Evolutionary conservation across 139 green algal species (phyloP), one percentile per base, ranked within the genome.

Genomic region (Chlamydomonas incerta): DNA sequence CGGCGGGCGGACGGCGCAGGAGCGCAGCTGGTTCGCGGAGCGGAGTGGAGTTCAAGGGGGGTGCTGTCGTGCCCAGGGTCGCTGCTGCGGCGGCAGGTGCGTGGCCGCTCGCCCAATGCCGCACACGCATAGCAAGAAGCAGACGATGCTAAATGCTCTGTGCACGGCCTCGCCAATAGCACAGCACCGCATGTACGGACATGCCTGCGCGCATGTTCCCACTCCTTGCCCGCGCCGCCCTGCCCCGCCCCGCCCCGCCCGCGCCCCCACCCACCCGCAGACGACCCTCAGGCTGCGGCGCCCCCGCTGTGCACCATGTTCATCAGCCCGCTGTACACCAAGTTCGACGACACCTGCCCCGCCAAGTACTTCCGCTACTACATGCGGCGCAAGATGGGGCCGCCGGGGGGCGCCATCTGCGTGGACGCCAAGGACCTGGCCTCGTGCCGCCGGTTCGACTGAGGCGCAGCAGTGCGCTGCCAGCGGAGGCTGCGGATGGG

Each of bases 291-390:
- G 9, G 34, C 34, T 33, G n/a, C 23, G 18, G 17, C 13, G 18
- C n/a, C 33, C 14, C 71, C 80, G 31, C 83, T 92, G 33, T 92
- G 88, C 81, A 73, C 82, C 74, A 90, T 92, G 85, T 92, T 88
- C 62, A 66, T 90, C 17, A 85, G 88, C 15, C 84, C 88, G 3
- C 55, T 77, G 57, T 15, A 66, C 23, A 57, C 15, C 21, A 80
- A 41, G 29, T 37, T 52, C 5, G 55, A 87, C 70, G 79, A 85
- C 66, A 69, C 63, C 23, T 91, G 88, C 77, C 88, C 88, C 4
- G 29, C 65, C 24, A 69, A 81, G 46, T 21, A 35, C 26, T 85
- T 66, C 79, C 71, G 62, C 28, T 89, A 87, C 80, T 92, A 76
- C 69, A 66, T 92, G n/a, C 80, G 88, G 14, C 74, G 88, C 18